Conservation (phyloP, 1,284 basidiomycete genomes). For the Wolfiporia cocos region DNA sequence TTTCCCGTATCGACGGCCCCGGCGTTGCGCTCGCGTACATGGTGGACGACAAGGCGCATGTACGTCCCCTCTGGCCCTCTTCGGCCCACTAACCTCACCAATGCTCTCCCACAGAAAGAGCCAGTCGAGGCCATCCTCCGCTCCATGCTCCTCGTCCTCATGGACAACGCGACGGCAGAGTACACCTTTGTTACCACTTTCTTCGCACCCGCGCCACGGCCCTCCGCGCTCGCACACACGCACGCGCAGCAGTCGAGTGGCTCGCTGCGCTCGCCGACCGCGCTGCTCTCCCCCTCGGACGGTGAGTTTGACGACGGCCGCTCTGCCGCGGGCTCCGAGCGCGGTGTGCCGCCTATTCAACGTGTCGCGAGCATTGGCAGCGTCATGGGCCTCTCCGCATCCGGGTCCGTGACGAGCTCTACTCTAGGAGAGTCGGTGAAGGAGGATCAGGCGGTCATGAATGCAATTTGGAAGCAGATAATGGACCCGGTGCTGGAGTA, state of each 20-base stretch:
- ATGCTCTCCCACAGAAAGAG: constrained; percentile 55
- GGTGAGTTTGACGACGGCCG: constrained; percentile 25
- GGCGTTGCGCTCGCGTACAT: constrained; percentile 78
- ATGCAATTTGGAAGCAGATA: constrained; percentile 83
- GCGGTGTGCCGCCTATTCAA: constrained; percentile 17
- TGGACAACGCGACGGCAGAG: constrained; percentile 91
- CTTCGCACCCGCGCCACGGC: constrained; percentile 48
- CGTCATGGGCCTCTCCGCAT: constrained; percentile 14
- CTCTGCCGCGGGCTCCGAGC: constrained; percentile 22
- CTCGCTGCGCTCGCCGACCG: constrained; percentile 33
- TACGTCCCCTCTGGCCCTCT: constrained; percentile 38
- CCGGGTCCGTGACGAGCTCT: too few relatives aligned
- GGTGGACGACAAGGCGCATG: constrained; percentile 81
- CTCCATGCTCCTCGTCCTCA: constrained; percentile 81
- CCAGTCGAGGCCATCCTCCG: constrained; percentile 79
- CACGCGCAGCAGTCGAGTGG: constrained; percentile 30
- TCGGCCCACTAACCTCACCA: constrained; percentile 2
- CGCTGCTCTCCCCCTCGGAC: constrained; percentile 20
- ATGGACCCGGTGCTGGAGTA: constrained; percentile 87
- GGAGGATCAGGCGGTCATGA: constrained; percentile 51
- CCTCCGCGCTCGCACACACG: constrained; percentile 10
- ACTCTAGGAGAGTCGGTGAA: too few relatives aligned
- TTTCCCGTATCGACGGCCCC: constrained; percentile 74
- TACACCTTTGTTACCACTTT: constrained; percentile 84
- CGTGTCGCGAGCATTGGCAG: constrained; percentile 24